Evolutionary conservation across 2,329 filamentous ascomycete species (phyloP).

Genomic region (Scedosporium aurantiacum): DNA sequence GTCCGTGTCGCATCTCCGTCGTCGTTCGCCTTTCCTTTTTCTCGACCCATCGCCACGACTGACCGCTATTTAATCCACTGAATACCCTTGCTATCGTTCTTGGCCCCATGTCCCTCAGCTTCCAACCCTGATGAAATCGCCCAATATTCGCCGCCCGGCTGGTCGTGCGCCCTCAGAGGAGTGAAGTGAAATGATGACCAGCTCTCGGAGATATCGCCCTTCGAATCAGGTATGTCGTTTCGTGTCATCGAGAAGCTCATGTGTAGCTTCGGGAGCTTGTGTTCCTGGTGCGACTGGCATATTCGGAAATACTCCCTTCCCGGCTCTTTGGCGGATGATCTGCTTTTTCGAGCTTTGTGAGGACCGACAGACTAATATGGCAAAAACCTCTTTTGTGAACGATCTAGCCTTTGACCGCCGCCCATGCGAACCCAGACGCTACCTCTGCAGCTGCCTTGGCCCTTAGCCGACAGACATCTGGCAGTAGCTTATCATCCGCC

Average conservation of each 20-base stretch:
- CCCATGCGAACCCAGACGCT: conserved; percentile 60
- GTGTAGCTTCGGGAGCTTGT: background rate
- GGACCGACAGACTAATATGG: background rate
- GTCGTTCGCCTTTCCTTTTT: background rate
- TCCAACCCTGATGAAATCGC: background rate
- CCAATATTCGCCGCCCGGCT: background rate
- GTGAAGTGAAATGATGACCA: background rate
- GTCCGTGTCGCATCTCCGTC: background rate
- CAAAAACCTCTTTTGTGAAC: conserved; percentile 6
- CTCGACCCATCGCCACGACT: too few species aligned
- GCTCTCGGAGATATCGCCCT: conserved; percentile 4
- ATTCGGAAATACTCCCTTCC: background rate
- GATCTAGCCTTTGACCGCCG: conserved; percentile 48
- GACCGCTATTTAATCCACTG: too few species aligned
- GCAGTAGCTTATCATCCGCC: conserved; percentile 61
- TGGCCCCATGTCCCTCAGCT: background rate
- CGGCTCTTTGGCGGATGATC: background rate
- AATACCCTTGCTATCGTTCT: background rate
- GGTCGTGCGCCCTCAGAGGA: background rate
- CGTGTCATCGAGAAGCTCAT: background rate
- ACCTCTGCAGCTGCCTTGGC: conserved; percentile 73
- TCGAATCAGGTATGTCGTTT: conserved; percentile 4
- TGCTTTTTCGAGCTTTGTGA: background rate
- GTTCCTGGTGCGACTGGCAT: background rate
- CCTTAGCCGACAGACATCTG: conserved; percentile 48